Evolutionary conservation across 176 grass and related monocot species (phyloP), one percentile per base, ranked within the genome.

Genomic region (Lolium perenne): DNA sequence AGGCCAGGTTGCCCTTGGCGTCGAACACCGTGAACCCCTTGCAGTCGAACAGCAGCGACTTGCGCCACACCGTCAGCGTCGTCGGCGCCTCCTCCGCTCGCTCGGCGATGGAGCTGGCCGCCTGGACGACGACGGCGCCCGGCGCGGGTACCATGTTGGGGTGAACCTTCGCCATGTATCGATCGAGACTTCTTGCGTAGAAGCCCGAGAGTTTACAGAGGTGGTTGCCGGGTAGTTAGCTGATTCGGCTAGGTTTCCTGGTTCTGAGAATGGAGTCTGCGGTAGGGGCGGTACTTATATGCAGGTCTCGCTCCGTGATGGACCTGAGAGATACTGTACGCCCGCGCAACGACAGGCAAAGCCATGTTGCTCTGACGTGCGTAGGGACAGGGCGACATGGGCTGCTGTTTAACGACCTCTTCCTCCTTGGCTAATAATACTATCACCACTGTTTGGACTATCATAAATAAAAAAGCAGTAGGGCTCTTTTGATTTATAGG

Each of bases 41-140:
- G 87, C 95, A 98, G 80, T 93, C 95, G 93, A 98, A 95, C 50
- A 98, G 80, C 50, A 95, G 93, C 14, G 93, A 95, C 89, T 98
- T 98, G 83, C 93, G 84, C 95, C 95, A 98, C 95, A 98, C 93
- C 38, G 96, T 98, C 74, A 98, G 75, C 74, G 86, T 78, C 83
- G 80, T 84, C 64, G 81, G 50, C 60, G 80, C 83, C 2, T 80
- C 86, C 80, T 32, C 77, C 40, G 10, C 17, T 6, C 17, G 2
- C 38, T 83, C 12, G 16, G 6, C 61, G 23, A 5, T 1, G 4
- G 43, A 6, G 32, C 16, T 69, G 65, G 65, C 32, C 35, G 43
- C n/a, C 45, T 12, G 2, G 1, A 35, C 32, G 35, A 5, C 2
- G 70, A 25, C n/a, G 70, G 70, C 70, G 70, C 70, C 45, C 73